Conservation (phyloP, 2,329 filamentous ascomycete species). For the Botrytis sinoallii region DNA sequence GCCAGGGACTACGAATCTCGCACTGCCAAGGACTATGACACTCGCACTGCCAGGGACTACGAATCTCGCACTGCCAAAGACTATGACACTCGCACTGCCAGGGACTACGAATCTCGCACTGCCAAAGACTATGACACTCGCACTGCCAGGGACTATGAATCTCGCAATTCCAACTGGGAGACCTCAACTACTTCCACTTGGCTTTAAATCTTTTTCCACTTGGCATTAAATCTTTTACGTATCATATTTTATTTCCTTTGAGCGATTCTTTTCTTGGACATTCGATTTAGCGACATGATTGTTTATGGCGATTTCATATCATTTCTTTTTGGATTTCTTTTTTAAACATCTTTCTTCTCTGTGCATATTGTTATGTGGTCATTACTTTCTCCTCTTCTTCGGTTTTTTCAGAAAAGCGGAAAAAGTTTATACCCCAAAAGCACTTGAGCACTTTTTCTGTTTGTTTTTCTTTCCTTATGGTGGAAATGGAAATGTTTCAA, state of each 20-base stretch:
- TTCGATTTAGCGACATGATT: conserved; percentile 29
- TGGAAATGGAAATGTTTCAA: conserved; percentile 29
- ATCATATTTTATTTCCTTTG: conserved; percentile 21
- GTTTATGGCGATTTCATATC: conserved; percentile 22
- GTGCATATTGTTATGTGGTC: conserved; percentile 29
- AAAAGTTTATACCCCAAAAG: conserved; percentile 34
- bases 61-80: not conserved
- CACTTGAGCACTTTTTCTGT: conserved; percentile 18
- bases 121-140: conserved; percentile 8
- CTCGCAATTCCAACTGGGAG: not conserved
- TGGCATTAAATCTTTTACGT: conserved; percentile 20
- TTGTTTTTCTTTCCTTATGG: conserved; percentile 18
- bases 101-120: not conserved
- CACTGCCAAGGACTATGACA: conserved; percentile 2
- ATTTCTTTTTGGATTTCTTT: conserved; percentile 24
- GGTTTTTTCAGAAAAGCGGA: conserved; percentile 29
- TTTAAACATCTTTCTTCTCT: conserved; percentile 25
- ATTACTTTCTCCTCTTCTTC: conserved; percentile 27
- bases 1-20: conserved; percentile 5
- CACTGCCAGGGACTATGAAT: not conserved
- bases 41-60: not conserved
- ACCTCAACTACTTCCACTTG: not conserved
- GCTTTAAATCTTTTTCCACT: conserved; percentile 19
- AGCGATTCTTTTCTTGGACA: conserved; percentile 23
- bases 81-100: not conserved